Base-by-base conservation (phyloP, 805 yeast genomes). In the Ogataea trehaloabstinens region DNA sequence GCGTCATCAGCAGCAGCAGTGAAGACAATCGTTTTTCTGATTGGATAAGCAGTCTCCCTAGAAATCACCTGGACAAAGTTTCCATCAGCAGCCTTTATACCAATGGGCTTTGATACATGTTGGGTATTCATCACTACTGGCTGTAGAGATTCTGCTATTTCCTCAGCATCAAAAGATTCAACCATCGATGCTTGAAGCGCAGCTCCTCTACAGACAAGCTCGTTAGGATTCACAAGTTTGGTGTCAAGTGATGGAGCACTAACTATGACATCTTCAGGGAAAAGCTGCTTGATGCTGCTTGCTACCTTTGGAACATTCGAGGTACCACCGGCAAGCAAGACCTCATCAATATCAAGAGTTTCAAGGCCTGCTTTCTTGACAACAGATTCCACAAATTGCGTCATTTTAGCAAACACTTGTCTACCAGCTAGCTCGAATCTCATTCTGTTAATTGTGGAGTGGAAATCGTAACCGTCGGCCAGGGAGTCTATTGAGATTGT, bases 401-500 rank as follows among this genome's bases (percentile, higher is more conserved):
- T 69, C 79, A 89, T 83, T 63, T 83, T 78, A 49, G 80, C 67
- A 55, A 91, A 78, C 21, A 84, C 89, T 49, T 76, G 70, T 70
- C 93, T 82, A 36, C 88, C 87, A 40, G 85, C 81, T 49, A 91
- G 73, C 72, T 93, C 99, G 61, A 77, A 93, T 68, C 96, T 80
- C 70, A 93, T 73, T 73, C 98, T 85, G 78, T 93, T 93, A 61
- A 93, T 82, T 42, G 91, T 76, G 47, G 95, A 78, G 68, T 87
- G 90, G 80, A 82, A 93, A 68, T 93, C 99, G 61, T 73, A 78
- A 48, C 99, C 99, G 44, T 85, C 95, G 44, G 95, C 91, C 49
- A 93, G 76, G 17, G 96, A 85, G 68, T 93, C 99, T 53, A 93
- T 85, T 32, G 98, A 93, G 59, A 89, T 87, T 39, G 93, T 85